A percentile compares a stretch with the other conserved stretches of the same genome.
Evolutionary conservation across 2,329 filamentous ascomycete genomes (phyloP).

Genomic region (Alternaria sp.): DNA sequence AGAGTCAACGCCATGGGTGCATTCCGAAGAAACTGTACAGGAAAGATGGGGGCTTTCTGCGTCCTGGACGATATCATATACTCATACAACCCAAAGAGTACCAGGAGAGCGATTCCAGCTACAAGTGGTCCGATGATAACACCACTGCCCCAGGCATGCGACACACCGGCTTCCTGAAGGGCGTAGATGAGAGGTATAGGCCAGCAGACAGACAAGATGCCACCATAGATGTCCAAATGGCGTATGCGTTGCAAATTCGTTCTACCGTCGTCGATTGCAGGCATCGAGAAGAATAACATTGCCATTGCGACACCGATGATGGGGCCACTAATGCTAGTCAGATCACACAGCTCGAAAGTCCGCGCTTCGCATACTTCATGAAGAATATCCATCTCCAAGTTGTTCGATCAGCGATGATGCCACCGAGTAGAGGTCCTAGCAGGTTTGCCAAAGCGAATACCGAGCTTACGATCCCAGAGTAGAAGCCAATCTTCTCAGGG

Average conservation of each 20-base stretch:
- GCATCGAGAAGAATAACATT: conserved; percentile 37
- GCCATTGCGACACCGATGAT: conserved; percentile 29
- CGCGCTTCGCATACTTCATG: conserved; percentile 49
- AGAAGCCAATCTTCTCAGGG: conserved; percentile 43
- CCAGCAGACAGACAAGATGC: conserved; percentile 38
- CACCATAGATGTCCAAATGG: conserved; percentile 36
- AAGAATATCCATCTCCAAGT: conserved; percentile 58
- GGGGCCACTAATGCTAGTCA: conserved; percentile 26
- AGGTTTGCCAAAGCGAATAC: conserved; percentile 52
- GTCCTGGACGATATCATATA: conserved; percentile 35
- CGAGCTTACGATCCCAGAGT: conserved; percentile 40
- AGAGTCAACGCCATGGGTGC: conserved; percentile 30
- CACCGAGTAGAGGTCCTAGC: conserved; percentile 54
- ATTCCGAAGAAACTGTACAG: conserved; percentile 34
- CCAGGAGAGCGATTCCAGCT: conserved; percentile 29
- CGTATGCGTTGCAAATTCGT: conserved; percentile 34
- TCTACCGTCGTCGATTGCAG: conserved; percentile 31
- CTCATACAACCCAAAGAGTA: conserved; percentile 37
- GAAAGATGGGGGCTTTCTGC: conserved; percentile 35
- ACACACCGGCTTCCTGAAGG: conserved; percentile 38
- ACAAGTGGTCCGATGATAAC: conserved; percentile 39
- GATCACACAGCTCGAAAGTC: background rate
- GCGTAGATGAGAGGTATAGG: conserved; percentile 43
- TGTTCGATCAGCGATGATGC: conserved; percentile 49
- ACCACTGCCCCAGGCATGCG: conserved; percentile 32